These are phyloP conservation scores for Prunus yedoensis DNA, from an alignment of 331 rosid species.

Conservation along the genomic window DNA sequence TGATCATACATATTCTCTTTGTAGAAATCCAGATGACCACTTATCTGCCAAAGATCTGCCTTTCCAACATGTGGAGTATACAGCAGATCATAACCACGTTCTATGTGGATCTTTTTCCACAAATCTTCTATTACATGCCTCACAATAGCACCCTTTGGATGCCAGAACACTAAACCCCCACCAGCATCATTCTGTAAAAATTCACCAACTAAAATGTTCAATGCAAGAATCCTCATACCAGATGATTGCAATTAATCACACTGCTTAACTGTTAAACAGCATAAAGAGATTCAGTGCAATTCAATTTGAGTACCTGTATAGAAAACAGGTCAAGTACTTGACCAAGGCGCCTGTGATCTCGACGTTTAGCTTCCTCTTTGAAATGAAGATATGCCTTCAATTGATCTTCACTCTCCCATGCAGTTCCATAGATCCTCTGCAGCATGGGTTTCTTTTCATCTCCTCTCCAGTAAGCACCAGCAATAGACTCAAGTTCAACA, in stretches of 20 bases:
- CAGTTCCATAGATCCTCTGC: conserved; percentile 96
- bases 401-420: conserved; percentile 94
- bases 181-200: conserved; percentile 85
- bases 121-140: conserved; percentile 86
- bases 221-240: conserved; percentile 16
- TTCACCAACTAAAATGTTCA: conserved; percentile 24
- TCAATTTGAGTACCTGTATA: conserved; percentile 62
- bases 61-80: conserved; percentile 97
- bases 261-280: conserved; percentile 7
- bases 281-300: conserved; percentile 8
- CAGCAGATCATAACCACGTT: conserved; percentile 76
- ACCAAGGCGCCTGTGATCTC: conserved; percentile 94
- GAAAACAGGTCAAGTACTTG: conserved; percentile 97
- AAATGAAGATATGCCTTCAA: conserved; percentile 84
- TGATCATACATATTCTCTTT: conserved; percentile 92
- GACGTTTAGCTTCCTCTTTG: conserved; percentile 93
- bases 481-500: conserved; percentile 94
- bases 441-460: conserved; percentile 90
- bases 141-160: conserved; percentile 93
- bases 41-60: conserved; percentile 96
- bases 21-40: conserved; percentile 96
- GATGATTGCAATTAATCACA: conserved; percentile 1
- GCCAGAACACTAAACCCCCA: conserved; percentile 98
- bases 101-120: conserved; percentile 79
- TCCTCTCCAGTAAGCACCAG: conserved; percentile 99